A percentile compares a stretch with the other conserved stretches of the same genome.
These are phyloP conservation scores for Fusarium globosum DNA, from an alignment of 2,329 filamentous ascomycete genomes.

Conservation along the genomic window DNA sequence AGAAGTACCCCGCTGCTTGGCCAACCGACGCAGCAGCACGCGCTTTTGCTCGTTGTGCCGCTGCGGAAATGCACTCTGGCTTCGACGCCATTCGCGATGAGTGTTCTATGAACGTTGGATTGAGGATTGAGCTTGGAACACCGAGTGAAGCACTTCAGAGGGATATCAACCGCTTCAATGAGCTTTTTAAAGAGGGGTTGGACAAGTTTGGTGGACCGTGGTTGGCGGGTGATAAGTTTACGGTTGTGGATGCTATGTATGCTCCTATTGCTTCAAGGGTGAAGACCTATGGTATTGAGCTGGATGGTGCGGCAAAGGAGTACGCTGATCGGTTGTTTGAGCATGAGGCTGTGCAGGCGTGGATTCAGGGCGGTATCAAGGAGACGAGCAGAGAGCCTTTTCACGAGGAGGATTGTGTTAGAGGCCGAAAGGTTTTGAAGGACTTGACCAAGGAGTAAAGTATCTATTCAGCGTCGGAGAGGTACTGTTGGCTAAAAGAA, in stretches of 20 bases:
- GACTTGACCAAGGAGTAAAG: conserved; percentile 38
- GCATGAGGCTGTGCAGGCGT: conserved; percentile 51
- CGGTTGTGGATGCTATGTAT: conserved; percentile 55
- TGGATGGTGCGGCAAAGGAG: conserved; percentile 46
- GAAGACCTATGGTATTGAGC: conserved; percentile 51
- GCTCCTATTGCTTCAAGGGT: conserved; percentile 55
- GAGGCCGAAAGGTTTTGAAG: conserved; percentile 47
- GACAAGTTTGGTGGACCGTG: conserved; percentile 55
- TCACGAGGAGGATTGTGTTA: conserved; percentile 52
- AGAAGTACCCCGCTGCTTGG: conserved; percentile 56
- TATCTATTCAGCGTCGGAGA: accelerated
- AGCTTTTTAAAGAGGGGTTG: conserved; percentile 54
- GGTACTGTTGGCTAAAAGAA: background rate
- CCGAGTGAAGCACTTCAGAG: conserved; percentile 46
- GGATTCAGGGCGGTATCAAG: conserved; percentile 52
- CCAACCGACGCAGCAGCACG: conserved; percentile 53
- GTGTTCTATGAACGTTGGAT: conserved; percentile 56
- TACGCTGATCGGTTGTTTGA: conserved; percentile 51
- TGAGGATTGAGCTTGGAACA: conserved; percentile 50
- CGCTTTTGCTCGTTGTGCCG: conserved; percentile 57
- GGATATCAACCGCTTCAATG: conserved; percentile 52
- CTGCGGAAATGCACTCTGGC: conserved; percentile 60
- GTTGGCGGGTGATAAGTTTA: conserved; percentile 53
- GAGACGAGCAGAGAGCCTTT: conserved; percentile 53
- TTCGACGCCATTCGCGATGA: conserved; percentile 56